Evolutionary conservation across 2,329 filamentous ascomycete genomes (phyloP).

Genomic region (Phaeophleospora eucalypticola): DNA sequence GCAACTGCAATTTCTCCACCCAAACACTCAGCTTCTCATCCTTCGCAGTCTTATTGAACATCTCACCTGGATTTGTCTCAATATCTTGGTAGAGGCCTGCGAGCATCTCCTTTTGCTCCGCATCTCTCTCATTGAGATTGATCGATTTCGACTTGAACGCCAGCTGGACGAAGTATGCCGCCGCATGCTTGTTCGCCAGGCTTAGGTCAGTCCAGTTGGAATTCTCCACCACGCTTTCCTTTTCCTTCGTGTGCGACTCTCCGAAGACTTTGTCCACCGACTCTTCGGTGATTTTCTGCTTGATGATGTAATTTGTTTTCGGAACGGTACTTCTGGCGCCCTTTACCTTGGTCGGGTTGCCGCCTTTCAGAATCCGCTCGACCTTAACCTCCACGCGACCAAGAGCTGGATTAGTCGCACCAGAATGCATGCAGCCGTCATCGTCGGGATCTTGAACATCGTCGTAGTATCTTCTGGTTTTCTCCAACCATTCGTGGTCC

Average conservation of each 20-base stretch:
- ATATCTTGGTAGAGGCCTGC: background rate
- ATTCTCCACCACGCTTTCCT: background rate
- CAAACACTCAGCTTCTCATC: background rate
- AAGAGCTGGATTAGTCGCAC: background rate
- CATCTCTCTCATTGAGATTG: background rate
- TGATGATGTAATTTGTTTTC: constrained; percentile 5
- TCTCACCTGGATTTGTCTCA: background rate
- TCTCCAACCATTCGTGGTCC: constrained; percentile 1
- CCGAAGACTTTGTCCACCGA: constrained; percentile 3
- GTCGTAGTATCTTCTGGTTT: background rate
- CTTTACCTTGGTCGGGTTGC: background rate
- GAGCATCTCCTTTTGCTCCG: background rate
- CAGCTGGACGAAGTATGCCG: constrained; percentile 9
- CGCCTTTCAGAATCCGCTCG: background rate
- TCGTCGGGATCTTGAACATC: background rate
- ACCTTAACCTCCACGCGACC: constrained; percentile 8
- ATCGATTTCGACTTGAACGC: background rate
- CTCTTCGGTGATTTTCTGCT: background rate
- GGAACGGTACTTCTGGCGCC: constrained; percentile 2
- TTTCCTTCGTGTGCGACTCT: constrained; percentile 3
- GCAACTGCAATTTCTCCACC: background rate
- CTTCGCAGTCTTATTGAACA: background rate
- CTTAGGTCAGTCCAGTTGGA: constrained; percentile 9
- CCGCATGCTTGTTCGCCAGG: constrained; percentile 15
- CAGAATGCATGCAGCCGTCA: background rate